Base-by-base conservation (phyloP, 2,329 filamentous ascomycete genomes). In the Xylaria sp. region DNA sequence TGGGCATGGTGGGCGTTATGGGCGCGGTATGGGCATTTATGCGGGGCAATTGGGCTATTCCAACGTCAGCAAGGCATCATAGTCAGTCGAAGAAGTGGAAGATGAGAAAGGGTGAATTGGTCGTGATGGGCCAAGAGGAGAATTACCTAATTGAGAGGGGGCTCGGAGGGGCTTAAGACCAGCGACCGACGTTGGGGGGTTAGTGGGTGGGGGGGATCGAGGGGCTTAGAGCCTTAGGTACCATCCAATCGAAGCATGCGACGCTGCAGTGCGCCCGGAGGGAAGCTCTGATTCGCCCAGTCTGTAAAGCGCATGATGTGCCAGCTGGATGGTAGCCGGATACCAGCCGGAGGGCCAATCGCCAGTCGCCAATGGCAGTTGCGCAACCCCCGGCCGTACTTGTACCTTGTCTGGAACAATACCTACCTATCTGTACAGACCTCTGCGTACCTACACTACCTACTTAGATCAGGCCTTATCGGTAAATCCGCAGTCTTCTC, bases 21-120 rank as follows among this genome's bases (percentile, higher is more conserved):
- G n/a, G n/a, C n/a, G n/a, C n/a, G n/a, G n/a, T n/a, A n/a, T n/a
- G n/a, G n/a, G n/a, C n/a, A n/a, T n/a, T n/a, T n/a, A 36, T 58
- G 53, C 45, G 33, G 51, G 61, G 45, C 44, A 3, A 59, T 53
- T 63, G 54, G 61, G 54, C 53, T 44, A 17, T 50, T 42, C 31
- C 31, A 54, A 45, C 33, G 61, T 57, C 42, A 57, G 53, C 53
- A 38, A 63, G 61, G 31, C 61, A 63, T 63, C 53, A 33, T 63
- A 45, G 22, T 25, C 2, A 7, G n/a, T 53, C 42, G 42, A 63
- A 20, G 51, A 49, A 27, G 15, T 31, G 51, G 33, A 33, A 56
- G 9, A 60, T 56, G 51, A 5, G 53, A 13, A 56, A 44, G 22
- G 38, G 25, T 42, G 53, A 44, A 42, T n/a, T 39, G n/a, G 53